These are phyloP conservation scores for Exophiala lecanii-corni DNA, from an alignment of 2,329 filamentous ascomycete species.

Conservation along the genomic window DNA sequence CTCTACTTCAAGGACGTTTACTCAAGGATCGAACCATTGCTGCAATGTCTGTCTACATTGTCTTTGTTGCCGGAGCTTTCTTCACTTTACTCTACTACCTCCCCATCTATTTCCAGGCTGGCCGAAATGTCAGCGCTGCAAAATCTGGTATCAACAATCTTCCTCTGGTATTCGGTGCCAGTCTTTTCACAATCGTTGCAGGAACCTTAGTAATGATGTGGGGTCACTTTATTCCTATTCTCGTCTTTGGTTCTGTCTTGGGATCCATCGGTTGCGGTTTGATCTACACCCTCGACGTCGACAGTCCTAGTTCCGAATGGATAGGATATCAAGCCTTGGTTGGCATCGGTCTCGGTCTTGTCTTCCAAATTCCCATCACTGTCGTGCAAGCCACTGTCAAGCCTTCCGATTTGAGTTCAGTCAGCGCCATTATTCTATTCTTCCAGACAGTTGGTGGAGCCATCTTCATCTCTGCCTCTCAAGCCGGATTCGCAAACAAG, in stretches of 20 bases:
- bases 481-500: slow-evolving; percentile 33
- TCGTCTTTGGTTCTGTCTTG: slow-evolving; percentile 28
- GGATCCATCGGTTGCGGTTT: slow-evolving; percentile 31
- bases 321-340: slow-evolving; percentile 36
- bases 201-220: slow-evolving; percentile 31
- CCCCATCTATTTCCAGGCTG: slow-evolving; percentile 47
- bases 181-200: slow-evolving; percentile 31
- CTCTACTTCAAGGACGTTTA: slow-evolving; percentile 37
- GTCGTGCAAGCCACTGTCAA: slow-evolving; percentile 27
- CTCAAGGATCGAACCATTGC: slow-evolving; percentile 36
- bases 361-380: slow-evolving; percentile 30
- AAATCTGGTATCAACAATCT: slow-evolving; percentile 40
- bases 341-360: slow-evolving; percentile 30
- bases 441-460: slow-evolving; percentile 32
- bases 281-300: slow-evolving; percentile 32
- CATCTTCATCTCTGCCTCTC: slow-evolving; percentile 31
- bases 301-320: slow-evolving; percentile 30
- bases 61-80: slow-evolving; percentile 35
- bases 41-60: slow-evolving; percentile 33
- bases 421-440: slow-evolving; percentile 29
- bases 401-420: slow-evolving; percentile 29
- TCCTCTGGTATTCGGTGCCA: slow-evolving; percentile 37
- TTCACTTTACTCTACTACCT: slow-evolving; percentile 43
- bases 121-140: slow-evolving; percentile 33
- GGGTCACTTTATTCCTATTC: slow-evolving; percentile 28